Evolutionary conservation across 495 filamentous ascomycete genomes (phyloP), one percentile per base, ranked within the genome.

Genomic region (Penicillium atrosanguineum): DNA sequence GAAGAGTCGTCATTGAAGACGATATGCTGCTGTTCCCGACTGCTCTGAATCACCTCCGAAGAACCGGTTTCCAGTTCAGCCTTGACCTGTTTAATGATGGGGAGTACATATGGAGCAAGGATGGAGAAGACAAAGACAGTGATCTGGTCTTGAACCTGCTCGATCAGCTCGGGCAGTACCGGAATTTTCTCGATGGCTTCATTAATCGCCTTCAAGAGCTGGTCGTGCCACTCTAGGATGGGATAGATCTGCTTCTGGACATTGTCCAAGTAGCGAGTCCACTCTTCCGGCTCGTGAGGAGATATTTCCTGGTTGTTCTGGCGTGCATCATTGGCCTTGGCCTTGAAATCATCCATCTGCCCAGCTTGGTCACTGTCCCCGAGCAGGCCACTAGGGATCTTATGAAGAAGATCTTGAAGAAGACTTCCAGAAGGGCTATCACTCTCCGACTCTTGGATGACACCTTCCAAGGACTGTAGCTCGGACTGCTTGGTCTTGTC

Each of bases 401-500:
- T 86, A 62, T 80, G 81, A 11, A 96, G 77, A 7, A 96, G 74
- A 28, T 88, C 81, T 53, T 88, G 85, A 37, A 96, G 75, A 29
- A 89, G 62, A 62, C 86, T 89, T 18, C 82, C 81, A 9, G 79
- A 76, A 9, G 73, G 62, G 46, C 75, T 61, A 0, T 63, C 61
- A 14, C 69, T 79, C 16, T 81, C 62, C 16, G 81, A 83, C 34
- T 85, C 71, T 39, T 81, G 48, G 29, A 96, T 86, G 8, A 86
- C 87, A 18, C 82, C 84, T 68, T 95, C 89, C 34, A 96, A 82
- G 21, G 87, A 83, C 63, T 91, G 79, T 39, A 96, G 79, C 65
- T 96, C 91, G 34, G 86, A 90, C 67, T 96, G 91, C 37, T 82
- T 90, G 52, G 88, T 81, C 71, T 95, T 95, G 65, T 96, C 91